Evolutionary conservation across 225 moss, liverwort and hornwort species (phyloP).

Genomic region (Physcomitrellopsis africana): DNA sequence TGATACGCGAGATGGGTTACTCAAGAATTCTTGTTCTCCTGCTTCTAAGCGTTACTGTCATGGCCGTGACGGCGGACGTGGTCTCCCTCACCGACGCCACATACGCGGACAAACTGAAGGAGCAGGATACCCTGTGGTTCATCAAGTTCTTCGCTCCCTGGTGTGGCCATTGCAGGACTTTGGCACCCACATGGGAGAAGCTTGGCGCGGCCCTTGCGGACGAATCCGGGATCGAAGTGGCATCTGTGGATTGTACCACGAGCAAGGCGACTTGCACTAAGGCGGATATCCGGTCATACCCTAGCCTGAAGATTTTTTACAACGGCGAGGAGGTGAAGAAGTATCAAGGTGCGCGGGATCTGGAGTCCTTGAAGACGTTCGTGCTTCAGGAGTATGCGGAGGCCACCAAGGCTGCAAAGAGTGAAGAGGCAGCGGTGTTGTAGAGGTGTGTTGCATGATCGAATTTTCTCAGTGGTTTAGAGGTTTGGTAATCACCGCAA

Average conservation of each 20-base stretch:
- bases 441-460: constrained; percentile 27
- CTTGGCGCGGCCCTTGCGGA: constrained; percentile 80
- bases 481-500: constrained; percentile 5
- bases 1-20: constrained; percentile 31
- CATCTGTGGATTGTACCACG: constrained; percentile 84
- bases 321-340: constrained; percentile 86
- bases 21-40: constrained; percentile 29
- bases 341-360: constrained; percentile 76
- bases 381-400: constrained; percentile 64
- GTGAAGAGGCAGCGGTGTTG: constrained; percentile 14
- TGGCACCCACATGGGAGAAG: constrained; percentile 89
- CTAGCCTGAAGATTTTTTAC: constrained; percentile 77
- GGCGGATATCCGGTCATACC: constrained; percentile 81
- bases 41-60: constrained; percentile 29
- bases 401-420: constrained; percentile 44
- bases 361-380: constrained; percentile 77
- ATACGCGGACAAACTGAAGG: constrained; percentile 89
- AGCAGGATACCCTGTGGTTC: constrained; percentile 95
- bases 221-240: constrained; percentile 81
- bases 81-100: constrained; percentile 83
- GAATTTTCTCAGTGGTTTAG: background rate
- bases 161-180: constrained; percentile 91
- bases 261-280: constrained; percentile 76
- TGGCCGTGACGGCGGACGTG: constrained; percentile 70
- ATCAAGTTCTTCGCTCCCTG: constrained; percentile 93